These are phyloP conservation scores for Colletotrichum tamarilloi DNA, from an alignment of 2,329 filamentous ascomycete genomes.

Conservation along the genomic window DNA sequence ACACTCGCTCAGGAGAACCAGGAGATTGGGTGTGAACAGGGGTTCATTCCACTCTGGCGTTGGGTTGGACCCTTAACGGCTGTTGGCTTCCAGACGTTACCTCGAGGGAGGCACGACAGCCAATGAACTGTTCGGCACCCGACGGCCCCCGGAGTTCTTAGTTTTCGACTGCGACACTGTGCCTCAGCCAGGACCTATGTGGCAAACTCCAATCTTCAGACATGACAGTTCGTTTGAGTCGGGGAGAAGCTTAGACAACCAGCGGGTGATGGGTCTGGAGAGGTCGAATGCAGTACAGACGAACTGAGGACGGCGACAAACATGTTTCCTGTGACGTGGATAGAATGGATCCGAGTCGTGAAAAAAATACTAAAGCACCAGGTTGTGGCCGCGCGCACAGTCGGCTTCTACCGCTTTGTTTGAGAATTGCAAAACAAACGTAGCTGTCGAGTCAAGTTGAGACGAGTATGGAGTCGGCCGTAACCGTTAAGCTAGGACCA, in stretches of 20 bases:
- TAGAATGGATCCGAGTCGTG: constrained; percentile 18
- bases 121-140: neutral
- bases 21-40: constrained; percentile 20
- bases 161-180: neutral
- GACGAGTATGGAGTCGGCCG: constrained; percentile 22
- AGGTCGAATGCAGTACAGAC: constrained; percentile 3
- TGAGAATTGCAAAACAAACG: constrained; percentile 3
- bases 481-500: neutral
- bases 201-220: neutral
- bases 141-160: neutral
- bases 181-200: neutral
- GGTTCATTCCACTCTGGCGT: constrained; percentile 5
- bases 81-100: neutral
- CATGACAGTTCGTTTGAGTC: neutral
- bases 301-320: constrained; percentile 17
- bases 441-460: constrained; percentile 26
- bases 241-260: neutral
- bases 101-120: neutral
- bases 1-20: constrained; percentile 14
- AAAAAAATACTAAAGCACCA: neutral
- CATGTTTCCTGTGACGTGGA: constrained; percentile 22
- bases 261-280: neutral
- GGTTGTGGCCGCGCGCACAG: neutral
- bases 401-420: constrained; percentile 10
- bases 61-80: neutral